These are phyloP conservation scores for Neurospora sp. DNA, from an alignment of 495 filamentous ascomycete species.

Conservation along the genomic window DNA sequence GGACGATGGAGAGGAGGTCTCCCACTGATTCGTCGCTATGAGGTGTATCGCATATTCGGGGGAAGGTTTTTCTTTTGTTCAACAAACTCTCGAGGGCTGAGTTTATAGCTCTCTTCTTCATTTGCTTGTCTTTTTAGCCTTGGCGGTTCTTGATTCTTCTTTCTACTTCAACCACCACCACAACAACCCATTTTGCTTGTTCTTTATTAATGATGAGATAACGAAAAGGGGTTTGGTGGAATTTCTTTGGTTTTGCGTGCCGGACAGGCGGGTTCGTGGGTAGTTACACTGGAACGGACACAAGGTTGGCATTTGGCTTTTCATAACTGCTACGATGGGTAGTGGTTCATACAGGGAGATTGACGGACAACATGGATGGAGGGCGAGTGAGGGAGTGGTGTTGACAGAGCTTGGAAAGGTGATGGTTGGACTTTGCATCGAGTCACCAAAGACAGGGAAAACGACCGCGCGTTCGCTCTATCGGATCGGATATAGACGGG, in stretches of 20 bases:
- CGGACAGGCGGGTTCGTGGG: not conserved
- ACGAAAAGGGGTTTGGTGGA: not conserved
- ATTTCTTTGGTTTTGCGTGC: not conserved
- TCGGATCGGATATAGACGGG: not conserved
- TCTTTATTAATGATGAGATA: constrained; percentile 5
- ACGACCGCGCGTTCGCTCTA: not conserved
- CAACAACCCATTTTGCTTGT: not conserved
- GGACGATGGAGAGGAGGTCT: constrained; percentile 44
- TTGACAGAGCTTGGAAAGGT: not conserved
- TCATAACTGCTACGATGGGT: not conserved
- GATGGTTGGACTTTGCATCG: not conserved
- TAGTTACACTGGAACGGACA: not conserved
- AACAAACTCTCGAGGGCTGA: not conserved
- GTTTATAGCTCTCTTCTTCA: not conserved
- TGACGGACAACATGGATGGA: not conserved
- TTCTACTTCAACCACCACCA: not conserved
- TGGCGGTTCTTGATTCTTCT: not conserved
- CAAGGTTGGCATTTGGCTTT: not conserved
- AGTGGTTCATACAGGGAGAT: not conserved
- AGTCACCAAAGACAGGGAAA: not conserved
- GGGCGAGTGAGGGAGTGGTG: not conserved
- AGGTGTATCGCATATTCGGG: not conserved
- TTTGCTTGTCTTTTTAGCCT: not conserved
- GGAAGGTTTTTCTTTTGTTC: not conserved
- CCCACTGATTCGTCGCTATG: constrained; percentile 2